A percentile compares a stretch with the other conserved stretches of the same genome.
phyloP scores from a whole-genome alignment of 495 filamentous ascomycete genomes.

The Pseudevernia furfuracea region DNA sequence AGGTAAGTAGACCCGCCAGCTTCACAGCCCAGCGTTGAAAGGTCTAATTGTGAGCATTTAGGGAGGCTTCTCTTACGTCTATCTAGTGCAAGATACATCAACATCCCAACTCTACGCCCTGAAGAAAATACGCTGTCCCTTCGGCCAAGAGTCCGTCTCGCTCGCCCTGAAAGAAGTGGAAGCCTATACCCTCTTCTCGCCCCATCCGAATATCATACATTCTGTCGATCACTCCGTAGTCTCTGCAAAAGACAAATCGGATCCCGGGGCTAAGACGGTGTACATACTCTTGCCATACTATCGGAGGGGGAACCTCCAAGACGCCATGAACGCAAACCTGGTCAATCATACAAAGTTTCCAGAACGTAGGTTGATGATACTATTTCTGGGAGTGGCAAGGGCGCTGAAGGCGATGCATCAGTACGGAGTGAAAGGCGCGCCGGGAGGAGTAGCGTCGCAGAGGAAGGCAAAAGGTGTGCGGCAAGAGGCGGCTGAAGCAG shows the following conservation, averaged over 20 bases:
- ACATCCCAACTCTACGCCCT: slow-evolving; percentile 80
- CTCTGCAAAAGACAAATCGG: slow-evolving; percentile 49
- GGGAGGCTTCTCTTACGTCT: slow-evolving; percentile 97
- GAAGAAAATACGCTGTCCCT: slow-evolving; percentile 97
- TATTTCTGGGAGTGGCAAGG: slow-evolving; percentile 86
- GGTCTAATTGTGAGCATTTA: slow-evolving; percentile 30
- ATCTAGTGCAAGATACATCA: slow-evolving; percentile 86
- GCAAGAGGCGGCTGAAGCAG: slow-evolving; percentile 51
- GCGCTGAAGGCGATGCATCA: slow-evolving; percentile 87
- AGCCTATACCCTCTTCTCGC: slow-evolving; percentile 82
- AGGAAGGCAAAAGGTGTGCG: slow-evolving; percentile 51
- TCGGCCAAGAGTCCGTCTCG: slow-evolving; percentile 90
- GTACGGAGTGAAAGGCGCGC: slow-evolving; percentile 56
- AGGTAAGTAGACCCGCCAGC: slow-evolving; percentile 44
- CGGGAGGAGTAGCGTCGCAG: slow-evolving; percentile 46
- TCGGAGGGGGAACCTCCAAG: slow-evolving; percentile 86
- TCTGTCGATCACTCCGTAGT: slow-evolving; percentile 74
- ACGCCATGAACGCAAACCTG: slow-evolving; percentile 95
- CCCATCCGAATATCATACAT: slow-evolving; percentile 80
- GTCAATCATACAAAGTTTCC: slow-evolving; percentile 95
- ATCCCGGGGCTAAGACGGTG: slow-evolving; percentile 74
- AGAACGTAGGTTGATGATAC: slow-evolving; percentile 74
- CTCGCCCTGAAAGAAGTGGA: slow-evolving; percentile 95
- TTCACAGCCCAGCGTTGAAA: not conserved
- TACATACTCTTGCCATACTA: slow-evolving; percentile 96